Evolutionary conservation across 257 asterid genomes (phyloP).

Genomic region (Solanum chiquidenum): DNA sequence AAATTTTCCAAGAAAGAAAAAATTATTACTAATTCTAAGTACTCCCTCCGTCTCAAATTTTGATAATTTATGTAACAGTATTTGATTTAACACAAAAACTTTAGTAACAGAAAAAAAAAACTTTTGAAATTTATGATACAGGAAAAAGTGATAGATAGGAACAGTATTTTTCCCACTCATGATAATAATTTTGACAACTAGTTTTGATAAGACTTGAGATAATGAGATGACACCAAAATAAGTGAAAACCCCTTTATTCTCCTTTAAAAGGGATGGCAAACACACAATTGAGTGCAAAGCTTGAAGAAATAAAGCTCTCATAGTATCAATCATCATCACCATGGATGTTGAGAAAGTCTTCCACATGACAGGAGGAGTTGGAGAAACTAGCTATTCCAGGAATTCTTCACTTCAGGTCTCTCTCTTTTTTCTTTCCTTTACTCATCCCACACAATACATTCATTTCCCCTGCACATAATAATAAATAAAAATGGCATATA

Average conservation of each 20-base stretch:
- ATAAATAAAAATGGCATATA: not conserved
- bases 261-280: not conserved
- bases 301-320: not conserved
- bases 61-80: too few species aligned
- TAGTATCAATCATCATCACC: slow-evolving; percentile 1
- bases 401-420: slow-evolving; percentile 76
- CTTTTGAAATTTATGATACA: not conserved
- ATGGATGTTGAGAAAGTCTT: slow-evolving; percentile 69
- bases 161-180: not conserved
- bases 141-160: not conserved
- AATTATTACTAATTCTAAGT: not conserved
- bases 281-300: not conserved
- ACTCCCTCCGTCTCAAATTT: not conserved
- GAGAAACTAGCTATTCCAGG: slow-evolving; percentile 52
- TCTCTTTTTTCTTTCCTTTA: not conserved
- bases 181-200: not conserved
- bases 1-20: not conserved
- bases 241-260: not conserved
- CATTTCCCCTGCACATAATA: not conserved
- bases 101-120: not conserved
- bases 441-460: not conserved
- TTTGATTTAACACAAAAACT: not conserved
- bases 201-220: not conserved
- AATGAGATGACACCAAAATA: not conserved
- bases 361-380: slow-evolving; percentile 90